Base-by-base conservation (phyloP, 2,329 filamentous ascomycete genomes). In the Ophiostoma quercus region DNA sequence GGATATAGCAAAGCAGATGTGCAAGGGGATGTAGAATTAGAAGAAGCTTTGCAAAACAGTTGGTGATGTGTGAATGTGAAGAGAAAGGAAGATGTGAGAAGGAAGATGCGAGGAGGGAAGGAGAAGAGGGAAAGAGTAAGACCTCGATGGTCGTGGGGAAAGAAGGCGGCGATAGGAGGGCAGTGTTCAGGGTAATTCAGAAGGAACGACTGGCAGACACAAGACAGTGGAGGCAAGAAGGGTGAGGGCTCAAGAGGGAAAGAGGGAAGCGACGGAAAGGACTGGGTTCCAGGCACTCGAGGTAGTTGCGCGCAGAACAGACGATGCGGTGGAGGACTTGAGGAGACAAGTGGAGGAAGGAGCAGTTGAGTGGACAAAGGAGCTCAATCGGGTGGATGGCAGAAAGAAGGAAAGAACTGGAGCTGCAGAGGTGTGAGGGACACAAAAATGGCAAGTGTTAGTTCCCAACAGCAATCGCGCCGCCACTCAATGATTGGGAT, bases 201-300 rank as follows among this genome's bases (percentile, higher is more conserved):
- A 19, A 65, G 34, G 62, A 65, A 39, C 62, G 51, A 66, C 39
- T 47, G 67, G 60, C 65, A 69, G 65, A 65, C 2, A 29, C 14
- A 65, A 65, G 43, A 19, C 16, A 47, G 43, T 47, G 32, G 29
- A 39, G 25, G 29, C 16, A 39, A 34, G 14, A 41, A 22, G 65
- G 66, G 34, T 16, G 29, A 63, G 43, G 43, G 43, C 43, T 47
- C 43, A 47, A 16, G 19, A 34, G 19, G 34, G 34, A 16, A 65
- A n/a, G 34, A 67, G 39, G 29, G 32, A 19, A 32, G 54, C 14
- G 29, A 29, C 29, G n/a, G 43, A 43, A 57, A 16, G 3, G 63
- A 29, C 32, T 41, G 29, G 54, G 74, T 76, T 71, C 47, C 47
- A 51, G 69, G 34, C 54, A 79, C 25, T 62, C 54, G 32, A 60